Conservation (phyloP, 2,329 filamentous ascomycete species). For the Aspergillus arachidicola region DNA sequence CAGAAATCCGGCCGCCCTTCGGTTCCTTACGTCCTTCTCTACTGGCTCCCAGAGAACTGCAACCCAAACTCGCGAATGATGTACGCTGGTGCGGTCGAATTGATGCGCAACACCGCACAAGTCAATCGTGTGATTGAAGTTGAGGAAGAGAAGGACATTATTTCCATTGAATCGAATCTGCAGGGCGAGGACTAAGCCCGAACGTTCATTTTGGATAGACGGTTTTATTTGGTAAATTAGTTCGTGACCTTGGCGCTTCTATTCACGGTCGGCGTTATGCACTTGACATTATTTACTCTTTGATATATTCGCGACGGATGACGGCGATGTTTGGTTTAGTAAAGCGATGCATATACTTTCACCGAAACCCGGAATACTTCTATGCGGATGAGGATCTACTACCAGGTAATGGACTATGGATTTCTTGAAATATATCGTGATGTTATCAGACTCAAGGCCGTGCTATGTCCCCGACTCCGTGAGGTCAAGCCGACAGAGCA, state of each 20-base stretch:
- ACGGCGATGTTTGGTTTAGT: background rate
- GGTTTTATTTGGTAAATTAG: background rate
- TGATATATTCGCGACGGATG: background rate
- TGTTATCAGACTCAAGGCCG: background rate
- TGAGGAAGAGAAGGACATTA: conserved; percentile 75
- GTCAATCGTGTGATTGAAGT: conserved; percentile 88
- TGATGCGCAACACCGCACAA: conserved; percentile 91
- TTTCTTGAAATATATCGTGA: background rate
- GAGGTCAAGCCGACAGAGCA: background rate
- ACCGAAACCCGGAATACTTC: background rate
- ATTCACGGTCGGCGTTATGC: background rate
- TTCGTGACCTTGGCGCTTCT: conserved; percentile 5
- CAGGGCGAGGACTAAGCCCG: conserved; percentile 29
- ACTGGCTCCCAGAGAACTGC: conserved; percentile 91
- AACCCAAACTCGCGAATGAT: conserved; percentile 87
- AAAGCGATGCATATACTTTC: background rate
- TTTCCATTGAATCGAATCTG: conserved; percentile 74
- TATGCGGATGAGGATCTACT: background rate
- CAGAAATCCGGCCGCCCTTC: conserved; percentile 80
- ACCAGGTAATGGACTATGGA: background rate
- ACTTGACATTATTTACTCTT: background rate
- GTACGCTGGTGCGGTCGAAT: conserved; percentile 92
- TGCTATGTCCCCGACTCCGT: background rate
- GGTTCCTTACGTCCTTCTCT: conserved; percentile 91
- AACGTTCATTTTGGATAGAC: conserved; percentile 5